Conservation (phyloP, 768 basidiomycete species). For the Amanita pseudoporphyria region DNA sequence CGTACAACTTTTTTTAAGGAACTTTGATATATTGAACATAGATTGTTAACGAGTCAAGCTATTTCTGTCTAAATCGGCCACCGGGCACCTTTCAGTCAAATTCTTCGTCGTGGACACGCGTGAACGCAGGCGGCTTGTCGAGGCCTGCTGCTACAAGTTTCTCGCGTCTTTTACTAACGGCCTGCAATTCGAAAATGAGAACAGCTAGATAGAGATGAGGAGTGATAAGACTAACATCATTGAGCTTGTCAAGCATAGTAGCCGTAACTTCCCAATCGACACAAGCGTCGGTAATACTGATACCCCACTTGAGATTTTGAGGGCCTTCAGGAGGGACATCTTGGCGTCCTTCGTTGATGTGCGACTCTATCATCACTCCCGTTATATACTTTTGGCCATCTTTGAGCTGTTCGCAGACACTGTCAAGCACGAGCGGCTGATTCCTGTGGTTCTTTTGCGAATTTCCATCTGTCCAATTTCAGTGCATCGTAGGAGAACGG, state of each 20-base stretch:
- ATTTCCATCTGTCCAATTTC: constrained; percentile 70
- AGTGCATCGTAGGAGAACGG: background rate
- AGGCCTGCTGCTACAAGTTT: constrained; percentile 30
- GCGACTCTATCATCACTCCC: constrained; percentile 96
- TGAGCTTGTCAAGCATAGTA: constrained; percentile 61
- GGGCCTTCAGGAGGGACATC: constrained; percentile 75
- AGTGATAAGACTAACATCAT: constrained; percentile 29
- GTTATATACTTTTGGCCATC: constrained; percentile 67
- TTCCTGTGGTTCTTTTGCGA: constrained; percentile 92
- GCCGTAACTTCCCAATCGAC: constrained; percentile 80
- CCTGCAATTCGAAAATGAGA: constrained; percentile 17
- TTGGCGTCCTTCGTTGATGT: constrained; percentile 87
- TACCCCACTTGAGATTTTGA: constrained; percentile 59
- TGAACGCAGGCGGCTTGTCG: constrained; percentile 24
- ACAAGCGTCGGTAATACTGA: constrained; percentile 90
- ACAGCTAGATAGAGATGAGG: background rate
- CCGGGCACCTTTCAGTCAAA: background rate
- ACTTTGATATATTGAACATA: no score
- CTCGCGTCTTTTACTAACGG: constrained; percentile 37
- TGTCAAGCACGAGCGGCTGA: constrained; percentile 71
- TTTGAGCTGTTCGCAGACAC: constrained; percentile 65
- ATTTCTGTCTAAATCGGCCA: no score
- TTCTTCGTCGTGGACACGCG: constrained; percentile 14
- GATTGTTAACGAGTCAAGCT: no score
- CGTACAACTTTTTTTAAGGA: no score